phyloP scores from a whole-genome alignment of 305 asterid species.

The Nicotiana rustica region DNA sequence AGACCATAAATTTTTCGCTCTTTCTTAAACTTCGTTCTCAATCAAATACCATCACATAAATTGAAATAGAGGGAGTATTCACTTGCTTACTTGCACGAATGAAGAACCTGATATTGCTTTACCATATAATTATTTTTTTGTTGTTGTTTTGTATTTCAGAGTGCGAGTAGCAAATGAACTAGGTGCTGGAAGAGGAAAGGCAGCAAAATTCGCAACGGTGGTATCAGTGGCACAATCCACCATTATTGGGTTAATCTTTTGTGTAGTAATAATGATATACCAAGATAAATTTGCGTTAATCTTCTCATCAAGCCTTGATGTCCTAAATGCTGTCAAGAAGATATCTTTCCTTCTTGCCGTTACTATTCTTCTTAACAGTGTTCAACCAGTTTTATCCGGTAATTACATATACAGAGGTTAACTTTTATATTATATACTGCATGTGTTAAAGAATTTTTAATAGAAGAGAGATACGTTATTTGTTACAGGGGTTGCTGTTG shows the following conservation, averaged over 20 bases:
- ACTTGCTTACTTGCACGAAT: neutral
- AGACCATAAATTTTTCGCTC: too few relatives aligned
- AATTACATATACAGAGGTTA: neutral
- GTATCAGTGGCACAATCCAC: constrained; percentile 58
- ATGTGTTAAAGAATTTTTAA: neutral
- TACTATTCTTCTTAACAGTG: constrained; percentile 64
- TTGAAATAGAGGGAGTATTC: too few relatives aligned
- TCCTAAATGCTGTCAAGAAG: constrained; percentile 47
- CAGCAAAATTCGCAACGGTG: constrained; percentile 53
- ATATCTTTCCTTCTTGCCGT: constrained; percentile 55
- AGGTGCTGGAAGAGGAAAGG: constrained; percentile 65
- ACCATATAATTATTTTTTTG: neutral
- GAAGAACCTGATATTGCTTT: neutral
- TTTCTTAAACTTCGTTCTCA: too few relatives aligned
- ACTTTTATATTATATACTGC: too few relatives aligned
- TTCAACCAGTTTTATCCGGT: constrained; percentile 72
- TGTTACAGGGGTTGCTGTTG: constrained; percentile 60
- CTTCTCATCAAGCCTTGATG: constrained; percentile 54
- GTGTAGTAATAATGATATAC: constrained; percentile 45
- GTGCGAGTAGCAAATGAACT: constrained; percentile 70
- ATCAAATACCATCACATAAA: too few relatives aligned
- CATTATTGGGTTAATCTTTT: constrained; percentile 48
- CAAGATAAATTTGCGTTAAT: constrained; percentile 48
- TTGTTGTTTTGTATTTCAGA: constrained; percentile 29
- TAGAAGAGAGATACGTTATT: too few relatives aligned